A percentile compares a stretch with the other conserved stretches of the same genome.
Conservation (phyloP, 805 yeast genomes). For the Candida loeiensis region DNA sequence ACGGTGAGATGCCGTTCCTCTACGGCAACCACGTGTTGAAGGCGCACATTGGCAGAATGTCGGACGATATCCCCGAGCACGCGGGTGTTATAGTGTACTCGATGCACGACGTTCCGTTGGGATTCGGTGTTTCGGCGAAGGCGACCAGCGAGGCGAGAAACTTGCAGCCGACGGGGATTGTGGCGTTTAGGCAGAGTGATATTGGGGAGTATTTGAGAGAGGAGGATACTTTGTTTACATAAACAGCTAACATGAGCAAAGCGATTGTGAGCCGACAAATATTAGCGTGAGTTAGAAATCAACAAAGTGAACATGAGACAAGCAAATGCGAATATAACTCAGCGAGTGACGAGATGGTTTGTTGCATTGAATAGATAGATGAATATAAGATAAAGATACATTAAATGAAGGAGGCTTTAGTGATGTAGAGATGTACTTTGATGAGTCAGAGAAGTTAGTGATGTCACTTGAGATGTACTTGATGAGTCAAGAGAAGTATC, state of each 20-base stretch:
- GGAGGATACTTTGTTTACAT: conserved; percentile 92
- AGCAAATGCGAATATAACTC: too few relatives aligned
- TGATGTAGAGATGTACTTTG: too few relatives aligned
- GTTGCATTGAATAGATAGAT: too few relatives aligned
- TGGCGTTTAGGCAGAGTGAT: conserved; percentile 95
- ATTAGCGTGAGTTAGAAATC: too few relatives aligned
- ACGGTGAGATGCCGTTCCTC: conserved; percentile 97
- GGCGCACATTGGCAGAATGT: conserved; percentile 95
- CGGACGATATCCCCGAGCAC: conserved; percentile 97
- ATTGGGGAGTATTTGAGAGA: conserved; percentile 97
- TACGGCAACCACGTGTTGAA: conserved; percentile 95
- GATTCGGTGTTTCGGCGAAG: conserved; percentile 93
- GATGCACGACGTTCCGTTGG: conserved; percentile 89
- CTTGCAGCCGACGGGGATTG: conserved; percentile 90
- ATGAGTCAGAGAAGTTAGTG: too few relatives aligned
- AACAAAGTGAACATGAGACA: too few relatives aligned
- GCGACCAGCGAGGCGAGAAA: conserved; percentile 84
- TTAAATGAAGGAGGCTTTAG: too few relatives aligned
- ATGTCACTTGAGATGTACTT: too few relatives aligned
- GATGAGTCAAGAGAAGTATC: too few relatives aligned
- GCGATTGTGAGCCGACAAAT: not conserved
- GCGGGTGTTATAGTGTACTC: conserved; percentile 91
- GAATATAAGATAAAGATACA: too few relatives aligned
- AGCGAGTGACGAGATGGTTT: too few relatives aligned
- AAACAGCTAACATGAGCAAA: conserved; percentile 12